phyloP scores from a whole-genome alignment of 202 grass and related monocot genomes.

The Panicum virgatum region DNA sequence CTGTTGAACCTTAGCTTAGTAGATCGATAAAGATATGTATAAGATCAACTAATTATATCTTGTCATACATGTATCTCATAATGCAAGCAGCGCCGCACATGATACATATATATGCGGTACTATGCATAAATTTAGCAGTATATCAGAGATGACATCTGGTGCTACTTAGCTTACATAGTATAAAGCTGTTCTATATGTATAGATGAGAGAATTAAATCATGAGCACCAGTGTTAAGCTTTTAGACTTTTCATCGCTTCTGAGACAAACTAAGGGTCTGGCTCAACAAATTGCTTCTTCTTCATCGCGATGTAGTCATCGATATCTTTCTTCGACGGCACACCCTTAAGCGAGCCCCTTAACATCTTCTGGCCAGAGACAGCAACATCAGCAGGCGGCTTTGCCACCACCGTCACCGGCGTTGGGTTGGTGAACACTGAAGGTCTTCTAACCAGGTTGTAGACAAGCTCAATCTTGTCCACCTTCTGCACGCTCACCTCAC shows the following conservation, averaged over 20 bases:
- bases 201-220: background rate
- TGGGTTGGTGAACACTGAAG: background rate
- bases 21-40: background rate
- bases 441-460: slow-evolving; percentile 32
- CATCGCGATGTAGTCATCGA: slow-evolving; percentile 5
- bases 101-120: background rate
- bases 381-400: background rate
- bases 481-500: slow-evolving; percentile 41
- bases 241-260: background rate
- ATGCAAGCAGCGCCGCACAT: background rate
- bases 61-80: background rate
- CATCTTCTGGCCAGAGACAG: background rate
- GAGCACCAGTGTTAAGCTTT: background rate
- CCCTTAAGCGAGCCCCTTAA: background rate
- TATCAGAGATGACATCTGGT: background rate
- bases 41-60: background rate
- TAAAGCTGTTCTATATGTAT: background rate
- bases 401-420: background rate
- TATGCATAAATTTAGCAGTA: background rate
- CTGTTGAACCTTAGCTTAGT: background rate
- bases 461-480: slow-evolving; percentile 42
- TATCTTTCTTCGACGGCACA: background rate
- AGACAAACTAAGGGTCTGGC: background rate
- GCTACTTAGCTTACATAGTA: background rate
- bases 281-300: slow-evolving; percentile 30